These are phyloP conservation scores for Perkinsus chesapeaki DNA, from an alignment of 169 alveolate species.

Conservation along the genomic window DNA sequence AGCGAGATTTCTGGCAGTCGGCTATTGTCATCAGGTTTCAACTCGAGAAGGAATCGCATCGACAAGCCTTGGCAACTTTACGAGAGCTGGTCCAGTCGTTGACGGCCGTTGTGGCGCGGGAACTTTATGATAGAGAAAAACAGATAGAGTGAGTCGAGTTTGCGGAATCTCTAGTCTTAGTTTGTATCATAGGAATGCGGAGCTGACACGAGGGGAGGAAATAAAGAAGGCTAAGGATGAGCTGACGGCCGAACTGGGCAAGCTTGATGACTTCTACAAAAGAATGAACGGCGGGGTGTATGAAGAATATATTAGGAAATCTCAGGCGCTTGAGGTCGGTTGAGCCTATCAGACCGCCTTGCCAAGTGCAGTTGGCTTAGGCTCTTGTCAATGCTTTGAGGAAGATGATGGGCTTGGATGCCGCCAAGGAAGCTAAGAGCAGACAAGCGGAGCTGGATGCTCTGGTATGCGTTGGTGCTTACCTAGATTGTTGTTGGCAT, in stretches of 20 bases:
- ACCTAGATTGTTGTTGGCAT: neutral
- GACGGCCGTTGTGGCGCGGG: neutral
- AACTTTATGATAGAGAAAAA: neutral
- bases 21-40: neutral
- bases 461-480: neutral
- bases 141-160: neutral
- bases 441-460: neutral
- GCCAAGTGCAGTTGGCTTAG: neutral
- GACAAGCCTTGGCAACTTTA: neutral
- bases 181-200: neutral
- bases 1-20: neutral
- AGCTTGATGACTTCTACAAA: neutral
- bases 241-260: neutral
- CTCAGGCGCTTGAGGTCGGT: neutral
- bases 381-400: neutral
- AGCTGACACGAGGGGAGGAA: neutral
- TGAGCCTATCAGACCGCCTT: neutral
- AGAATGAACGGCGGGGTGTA: neutral
- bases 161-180: neutral
- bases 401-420: neutral
- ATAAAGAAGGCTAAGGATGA: neutral
- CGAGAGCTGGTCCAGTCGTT: neutral
- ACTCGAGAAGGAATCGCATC: neutral
- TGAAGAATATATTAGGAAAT: neutral
- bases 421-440: neutral